phyloP scores from a whole-genome alignment of 495 filamentous ascomycete species.

The Aeminium ludgeri region DNA sequence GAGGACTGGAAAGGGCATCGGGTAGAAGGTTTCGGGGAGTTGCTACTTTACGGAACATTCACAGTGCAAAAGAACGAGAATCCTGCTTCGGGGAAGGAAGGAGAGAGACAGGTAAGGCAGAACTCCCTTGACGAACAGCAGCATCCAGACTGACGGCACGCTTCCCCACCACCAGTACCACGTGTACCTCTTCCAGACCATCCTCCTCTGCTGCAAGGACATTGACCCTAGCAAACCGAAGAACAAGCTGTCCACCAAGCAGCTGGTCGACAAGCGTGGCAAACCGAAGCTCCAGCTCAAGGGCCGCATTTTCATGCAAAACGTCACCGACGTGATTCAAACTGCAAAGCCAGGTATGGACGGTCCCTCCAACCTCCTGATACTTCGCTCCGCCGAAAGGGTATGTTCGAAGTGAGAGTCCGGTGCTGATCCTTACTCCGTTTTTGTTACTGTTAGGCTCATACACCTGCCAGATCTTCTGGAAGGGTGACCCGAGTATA shows the following conservation, averaged over 20 bases:
- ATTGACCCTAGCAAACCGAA: constrained; percentile 72
- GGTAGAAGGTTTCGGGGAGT: constrained; percentile 74
- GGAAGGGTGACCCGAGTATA: constrained; percentile 91
- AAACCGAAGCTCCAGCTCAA: constrained; percentile 81
- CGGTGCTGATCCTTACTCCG: not conserved
- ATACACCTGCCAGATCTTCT: constrained; percentile 92
- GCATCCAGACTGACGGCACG: no score
- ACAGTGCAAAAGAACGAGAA: constrained; percentile 74
- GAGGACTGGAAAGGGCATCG: constrained; percentile 95
- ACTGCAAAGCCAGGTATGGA: constrained; percentile 62
- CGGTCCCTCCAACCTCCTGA: not conserved
- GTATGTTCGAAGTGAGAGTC: constrained; percentile 1
- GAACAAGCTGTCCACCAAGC: constrained; percentile 52
- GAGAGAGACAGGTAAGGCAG: constrained; percentile 25
- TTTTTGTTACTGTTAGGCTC: constrained; percentile 38
- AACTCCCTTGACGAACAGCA: no score
- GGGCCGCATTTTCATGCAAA: constrained; percentile 97
- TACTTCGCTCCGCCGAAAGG: constrained; percentile 2
- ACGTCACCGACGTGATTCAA: constrained; percentile 84
- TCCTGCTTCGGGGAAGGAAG: constrained; percentile 37
- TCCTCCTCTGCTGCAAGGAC: constrained; percentile 95
- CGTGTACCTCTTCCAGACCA: constrained; percentile 91
- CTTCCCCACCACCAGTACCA: constrained; percentile 62
- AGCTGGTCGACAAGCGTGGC: constrained; percentile 51
- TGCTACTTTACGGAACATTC: constrained; percentile 83